Conservation (phyloP, 2,329 filamentous ascomycete species). For the Paraconiothyrium sp. region DNA sequence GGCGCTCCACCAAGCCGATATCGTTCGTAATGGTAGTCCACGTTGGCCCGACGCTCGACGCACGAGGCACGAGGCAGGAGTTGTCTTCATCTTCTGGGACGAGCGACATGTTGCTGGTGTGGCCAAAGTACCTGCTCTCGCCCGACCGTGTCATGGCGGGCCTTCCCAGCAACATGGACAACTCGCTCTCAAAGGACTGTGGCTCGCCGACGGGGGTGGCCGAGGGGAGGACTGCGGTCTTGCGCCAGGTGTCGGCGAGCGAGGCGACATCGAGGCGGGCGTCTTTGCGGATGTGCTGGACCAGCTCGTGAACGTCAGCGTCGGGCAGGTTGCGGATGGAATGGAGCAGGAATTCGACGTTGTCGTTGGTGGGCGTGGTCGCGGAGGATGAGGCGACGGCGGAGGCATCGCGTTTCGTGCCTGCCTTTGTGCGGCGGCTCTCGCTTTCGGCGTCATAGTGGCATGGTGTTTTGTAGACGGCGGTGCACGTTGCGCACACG, state of each 20-base stretch:
- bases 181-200: constrained; percentile 46
- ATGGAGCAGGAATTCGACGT: constrained; percentile 52
- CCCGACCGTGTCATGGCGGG: constrained; percentile 44
- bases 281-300: constrained; percentile 55
- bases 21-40: constrained; percentile 73
- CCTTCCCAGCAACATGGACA: constrained; percentile 50
- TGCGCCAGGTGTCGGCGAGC: constrained; percentile 53
- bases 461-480: constrained; percentile 62
- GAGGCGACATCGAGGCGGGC: constrained; percentile 50
- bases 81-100: constrained; percentile 48
- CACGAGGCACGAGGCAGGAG: constrained; percentile 26
- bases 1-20: constrained; percentile 66
- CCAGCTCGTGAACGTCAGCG: constrained; percentile 53
- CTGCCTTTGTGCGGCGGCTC: constrained; percentile 54
- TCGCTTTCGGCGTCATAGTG: constrained; percentile 61
- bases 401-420: constrained; percentile 43
- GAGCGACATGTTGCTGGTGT: constrained; percentile 49
- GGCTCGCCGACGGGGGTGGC: constrained; percentile 30
- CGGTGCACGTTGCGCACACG: constrained; percentile 60
- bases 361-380: constrained; percentile 20
- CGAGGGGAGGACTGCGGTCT: constrained; percentile 48
- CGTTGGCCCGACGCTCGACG: constrained; percentile 31
- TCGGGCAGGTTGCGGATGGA: constrained; percentile 57
- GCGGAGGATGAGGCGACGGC: constrained; percentile 17
- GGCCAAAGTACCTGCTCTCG: constrained; percentile 49